phyloP scores from a whole-genome alignment of 257 asterid species.

The Echium plantagineum region DNA sequence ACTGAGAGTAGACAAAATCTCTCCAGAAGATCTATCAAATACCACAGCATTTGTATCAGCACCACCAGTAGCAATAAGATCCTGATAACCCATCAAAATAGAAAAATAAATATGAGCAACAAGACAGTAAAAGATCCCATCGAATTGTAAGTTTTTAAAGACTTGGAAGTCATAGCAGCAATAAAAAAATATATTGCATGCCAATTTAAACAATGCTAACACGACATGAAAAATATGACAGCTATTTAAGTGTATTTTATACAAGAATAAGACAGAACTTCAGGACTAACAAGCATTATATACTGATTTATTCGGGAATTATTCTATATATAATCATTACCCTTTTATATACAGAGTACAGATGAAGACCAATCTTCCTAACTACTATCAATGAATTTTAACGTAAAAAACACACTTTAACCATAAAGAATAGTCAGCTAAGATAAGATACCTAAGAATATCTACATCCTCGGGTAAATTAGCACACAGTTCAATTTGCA shows the following conservation, averaged over 20 bases:
- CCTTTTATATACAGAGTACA: background rate
- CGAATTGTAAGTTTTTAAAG: too few species aligned
- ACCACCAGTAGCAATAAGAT: conserved; percentile 90
- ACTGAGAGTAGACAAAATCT: conserved; percentile 81
- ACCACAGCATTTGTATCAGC: conserved; percentile 73
- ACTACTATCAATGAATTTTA: too few species aligned
- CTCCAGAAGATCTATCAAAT: conserved; percentile 82
- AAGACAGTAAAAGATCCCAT: too few species aligned
- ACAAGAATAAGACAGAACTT: background rate
- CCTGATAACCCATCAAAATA: conserved; percentile 28
- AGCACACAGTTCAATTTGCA: background rate
- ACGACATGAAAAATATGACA: background rate
- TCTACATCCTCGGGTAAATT: background rate
- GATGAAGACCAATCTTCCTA: background rate
- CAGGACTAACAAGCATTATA: background rate
- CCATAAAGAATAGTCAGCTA: too few species aligned
- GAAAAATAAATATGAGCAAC: conserved; percentile 5
- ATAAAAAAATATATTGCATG: too few species aligned
- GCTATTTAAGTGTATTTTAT: background rate
- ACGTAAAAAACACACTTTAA: too few species aligned
- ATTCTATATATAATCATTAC: background rate
- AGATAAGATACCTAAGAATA: too few species aligned
- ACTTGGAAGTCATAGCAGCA: too few species aligned
- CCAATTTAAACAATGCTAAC: too few species aligned
- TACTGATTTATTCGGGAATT: background rate